Percentiles rank a stretch among this genome's conserved stretches.
These are phyloP conservation scores for Lentinula raphanica DNA, from an alignment of 768 basidiomycete species.

Conservation along the genomic window DNA sequence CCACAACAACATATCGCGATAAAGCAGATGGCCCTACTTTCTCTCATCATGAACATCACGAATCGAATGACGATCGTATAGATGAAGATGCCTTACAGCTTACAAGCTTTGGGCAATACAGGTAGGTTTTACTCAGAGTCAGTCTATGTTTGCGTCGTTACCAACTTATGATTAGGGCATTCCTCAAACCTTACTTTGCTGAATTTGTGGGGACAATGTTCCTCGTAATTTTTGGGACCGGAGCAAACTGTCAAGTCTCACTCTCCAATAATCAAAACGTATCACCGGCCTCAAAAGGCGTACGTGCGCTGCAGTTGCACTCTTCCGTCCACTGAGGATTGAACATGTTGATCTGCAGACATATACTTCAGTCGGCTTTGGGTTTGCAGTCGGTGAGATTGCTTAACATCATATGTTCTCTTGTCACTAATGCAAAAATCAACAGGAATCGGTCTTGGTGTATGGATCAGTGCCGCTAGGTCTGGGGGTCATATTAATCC, in stretches of 20 bases:
- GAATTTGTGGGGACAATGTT: conserved; percentile 54
- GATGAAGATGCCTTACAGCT: not conserved
- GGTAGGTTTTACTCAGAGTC: too few species aligned
- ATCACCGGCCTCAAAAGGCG: conserved; percentile 40
- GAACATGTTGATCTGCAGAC: conserved; percentile 18
- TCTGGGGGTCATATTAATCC: conserved; percentile 46
- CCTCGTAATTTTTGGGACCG: conserved; percentile 47
- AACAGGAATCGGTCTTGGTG: conserved; percentile 40
- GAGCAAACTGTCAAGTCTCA: conserved; percentile 43
- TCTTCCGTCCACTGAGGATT: not conserved
- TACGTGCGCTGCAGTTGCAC: conserved; percentile 20
- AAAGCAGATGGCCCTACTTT: not conserved
- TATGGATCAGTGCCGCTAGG: conserved; percentile 43
- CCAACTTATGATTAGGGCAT: too few species aligned
- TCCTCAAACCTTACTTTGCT: conserved; percentile 34
- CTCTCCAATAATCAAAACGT: conserved; percentile 37
- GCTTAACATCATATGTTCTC: not conserved
- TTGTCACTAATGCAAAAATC: not conserved
- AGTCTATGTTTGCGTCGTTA: too few species aligned
- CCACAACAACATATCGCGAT: not conserved
- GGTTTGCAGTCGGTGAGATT: conserved; percentile 37
- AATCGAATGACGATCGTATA: not conserved
- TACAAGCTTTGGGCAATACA: not conserved
- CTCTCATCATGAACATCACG: not conserved
- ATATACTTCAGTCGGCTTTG: conserved; percentile 37